Evolutionary conservation across 139 green algal species (phyloP), one percentile per base, ranked within the genome.

Genomic region (Coelastrella sp.): DNA sequence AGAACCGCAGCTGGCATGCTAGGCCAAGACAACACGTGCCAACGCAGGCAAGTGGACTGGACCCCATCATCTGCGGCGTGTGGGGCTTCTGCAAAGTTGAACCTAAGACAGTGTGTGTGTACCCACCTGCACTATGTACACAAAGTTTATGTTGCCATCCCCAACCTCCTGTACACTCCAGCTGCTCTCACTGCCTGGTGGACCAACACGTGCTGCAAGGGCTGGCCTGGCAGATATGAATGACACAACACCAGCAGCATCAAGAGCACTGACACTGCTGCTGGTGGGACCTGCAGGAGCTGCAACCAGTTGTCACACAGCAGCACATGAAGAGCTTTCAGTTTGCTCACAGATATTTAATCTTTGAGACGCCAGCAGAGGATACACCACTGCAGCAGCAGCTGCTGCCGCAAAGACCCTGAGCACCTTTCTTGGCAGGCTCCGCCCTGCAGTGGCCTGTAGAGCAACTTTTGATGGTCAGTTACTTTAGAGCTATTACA

Each of bases 121-220:
- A 76, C 68, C 16, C 22, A 83, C 85, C 64, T 82, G 80, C 57
- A 99, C 85, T 47, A 99, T 97, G 93, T 97, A 99, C 66, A 99
- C 97, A 92, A 98, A 99, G 93, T 99, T 99, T 92, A 99, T 98
- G 95, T 99, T 99, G 84, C 98, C 98, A 90, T 99, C 98, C 2
- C 97, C 97, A 3, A 99, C 95, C 92, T 99, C 89, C 14, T 76
- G 58, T 66, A 94, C 94, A 22, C 58, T 83, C 93, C 93, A 96
- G 83, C 83, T 86, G 47, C 83, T 88, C 20, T 80, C 83, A 78
- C 16, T 93, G 60, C 85, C 78, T 0, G 87, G 23, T 32, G 92
- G 92, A 2, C 95, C 96, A 82, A 97, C 73, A 0, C 87, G 87
- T n/a, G 79, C 66, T 6, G 90, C 92, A 22, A 97, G 86, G 5